Evolutionary conservation across 2,329 filamentous ascomycete species (phyloP), one percentile per base, ranked within the genome.

Genomic region (Apiospora marii): DNA sequence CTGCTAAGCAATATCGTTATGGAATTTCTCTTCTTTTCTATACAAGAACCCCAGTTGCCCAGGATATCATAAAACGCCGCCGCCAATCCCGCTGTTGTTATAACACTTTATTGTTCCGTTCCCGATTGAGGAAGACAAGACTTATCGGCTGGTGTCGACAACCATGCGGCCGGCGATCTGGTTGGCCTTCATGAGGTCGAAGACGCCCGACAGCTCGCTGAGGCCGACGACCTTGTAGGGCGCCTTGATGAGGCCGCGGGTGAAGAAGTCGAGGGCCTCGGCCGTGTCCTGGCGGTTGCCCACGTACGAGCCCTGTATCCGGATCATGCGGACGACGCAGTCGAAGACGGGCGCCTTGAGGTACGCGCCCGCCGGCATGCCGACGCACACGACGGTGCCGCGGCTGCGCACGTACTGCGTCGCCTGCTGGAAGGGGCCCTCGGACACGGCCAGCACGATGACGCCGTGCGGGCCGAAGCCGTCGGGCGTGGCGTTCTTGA

Each of bases 401-500:
- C 91, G 91, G 72, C 94, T 89, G 73, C 96, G 93, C 74, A 98
- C 92, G 84, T 98, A 98, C 83, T 90, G 92, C 68, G 94, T 91
- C 58, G 96, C 96, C 86, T 98, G 95, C 86, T 98, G 94, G 91
- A 98, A 98, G 71, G 96, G 96, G 87, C 92, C 94, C 89, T 98
- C 95, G 78, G 87, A 90, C 70, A 94, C 95, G 74, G 96, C 95
- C 74, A 98, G 90, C 64, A 98, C 88, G 76, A 98, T 87, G 74
- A 96, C 95, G 51, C 94, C 95, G 79, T 97, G 93, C 6, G 95
- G 95, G 70, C 96, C 96, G 22, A 94, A 88, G 27, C 94, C 94
- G 78, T 96, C 94, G 41, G 90, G 84, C 1, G 94, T 97, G 41
- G 92, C 92, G 67, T 90, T 91, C 86, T 95, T 94, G 75, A 98